Percentiles rank a stretch among this genome's conserved stretches.
phyloP scores from a whole-genome alignment of 2,329 filamentous ascomycete genomes.

The Amylocarpus encephaloides region DNA sequence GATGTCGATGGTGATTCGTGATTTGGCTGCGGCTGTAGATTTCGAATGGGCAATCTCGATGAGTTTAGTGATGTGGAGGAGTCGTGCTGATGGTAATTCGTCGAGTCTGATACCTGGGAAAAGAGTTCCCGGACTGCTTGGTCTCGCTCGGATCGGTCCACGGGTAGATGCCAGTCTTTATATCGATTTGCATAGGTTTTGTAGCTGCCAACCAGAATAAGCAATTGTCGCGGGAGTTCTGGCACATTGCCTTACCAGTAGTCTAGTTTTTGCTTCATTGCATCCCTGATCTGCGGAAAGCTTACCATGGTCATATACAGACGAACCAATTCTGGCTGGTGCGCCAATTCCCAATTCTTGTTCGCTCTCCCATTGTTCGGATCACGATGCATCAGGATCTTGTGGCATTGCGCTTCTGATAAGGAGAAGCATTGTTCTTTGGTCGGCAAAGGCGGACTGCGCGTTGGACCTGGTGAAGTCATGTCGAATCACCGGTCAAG shows the following conservation, averaged over 20 bases:
- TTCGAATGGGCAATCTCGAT: conserved; percentile 10
- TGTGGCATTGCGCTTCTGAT: conserved; percentile 22
- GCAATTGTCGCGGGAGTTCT: conserved; percentile 1
- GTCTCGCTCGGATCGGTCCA: conserved; percentile 19
- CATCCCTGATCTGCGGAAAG: conserved; percentile 21
- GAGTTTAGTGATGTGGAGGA: conserved; percentile 1
- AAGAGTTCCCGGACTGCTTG: conserved; percentile 19
- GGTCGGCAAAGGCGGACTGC: conserved; percentile 15
- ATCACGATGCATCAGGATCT: conserved; percentile 20
- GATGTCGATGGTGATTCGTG: neutral
- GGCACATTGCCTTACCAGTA: conserved; percentile 19
- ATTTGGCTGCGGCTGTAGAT: conserved; percentile 11
- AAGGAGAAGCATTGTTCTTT: conserved; percentile 22
- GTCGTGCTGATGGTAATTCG: conserved; percentile 3
- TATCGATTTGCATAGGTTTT: conserved; percentile 26
- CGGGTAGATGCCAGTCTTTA: conserved; percentile 22
- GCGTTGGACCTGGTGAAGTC: conserved; percentile 4
- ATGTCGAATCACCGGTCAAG: conserved; percentile 5
- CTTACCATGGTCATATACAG: conserved; percentile 26
- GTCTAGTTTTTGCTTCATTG: conserved; percentile 22
- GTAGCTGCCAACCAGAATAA: conserved; percentile 15
- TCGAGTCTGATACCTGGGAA: conserved; percentile 13
- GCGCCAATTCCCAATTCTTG: conserved; percentile 19
- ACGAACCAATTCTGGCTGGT: conserved; percentile 24
- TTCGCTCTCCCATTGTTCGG: conserved; percentile 17